Percentiles rank a stretch among this genome's conserved stretches.
Evolutionary conservation across 2,329 filamentous ascomycete genomes (phyloP).

Genomic region (Aspergillus luchuensis): DNA sequence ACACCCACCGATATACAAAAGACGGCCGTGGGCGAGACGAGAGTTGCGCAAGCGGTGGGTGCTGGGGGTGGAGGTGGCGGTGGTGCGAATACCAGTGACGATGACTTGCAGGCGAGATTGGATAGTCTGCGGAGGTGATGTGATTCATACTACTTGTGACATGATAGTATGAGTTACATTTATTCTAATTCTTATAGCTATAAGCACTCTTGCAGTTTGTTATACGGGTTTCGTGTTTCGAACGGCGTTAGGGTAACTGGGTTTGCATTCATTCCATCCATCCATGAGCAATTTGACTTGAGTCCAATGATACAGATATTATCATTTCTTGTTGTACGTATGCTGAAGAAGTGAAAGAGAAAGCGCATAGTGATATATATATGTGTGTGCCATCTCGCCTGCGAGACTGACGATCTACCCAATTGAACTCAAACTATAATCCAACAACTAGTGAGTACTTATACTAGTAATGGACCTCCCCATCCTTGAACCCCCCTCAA

Average conservation of each 20-base stretch:
- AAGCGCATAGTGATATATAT: too few relatives aligned
- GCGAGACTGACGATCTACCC: too few relatives aligned
- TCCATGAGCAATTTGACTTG: neutral
- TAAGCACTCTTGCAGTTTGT: too few relatives aligned
- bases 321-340: neutral
- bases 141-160: too few relatives aligned
- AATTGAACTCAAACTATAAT: too few relatives aligned
- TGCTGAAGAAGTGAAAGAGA: neutral
- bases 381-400: neutral
- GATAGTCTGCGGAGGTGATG: slow-evolving; percentile 72
- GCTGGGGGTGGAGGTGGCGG: slow-evolving; percentile 49
- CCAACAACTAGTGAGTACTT: too few relatives aligned
- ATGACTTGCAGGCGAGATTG: slow-evolving; percentile 89
- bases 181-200: neutral
- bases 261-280: neutral
- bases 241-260: neutral
- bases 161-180: neutral
- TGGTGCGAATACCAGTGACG: slow-evolving; percentile 64
- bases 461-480: too few relatives aligned
- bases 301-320: neutral
- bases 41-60: slow-evolving; percentile 80
- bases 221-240: neutral
- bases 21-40: slow-evolving; percentile 69
- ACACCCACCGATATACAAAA: slow-evolving; percentile 83
- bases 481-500: too few relatives aligned